Conservation (phyloP, 1,284 basidiomycete species). For the Ustilago bromivora region DNA sequence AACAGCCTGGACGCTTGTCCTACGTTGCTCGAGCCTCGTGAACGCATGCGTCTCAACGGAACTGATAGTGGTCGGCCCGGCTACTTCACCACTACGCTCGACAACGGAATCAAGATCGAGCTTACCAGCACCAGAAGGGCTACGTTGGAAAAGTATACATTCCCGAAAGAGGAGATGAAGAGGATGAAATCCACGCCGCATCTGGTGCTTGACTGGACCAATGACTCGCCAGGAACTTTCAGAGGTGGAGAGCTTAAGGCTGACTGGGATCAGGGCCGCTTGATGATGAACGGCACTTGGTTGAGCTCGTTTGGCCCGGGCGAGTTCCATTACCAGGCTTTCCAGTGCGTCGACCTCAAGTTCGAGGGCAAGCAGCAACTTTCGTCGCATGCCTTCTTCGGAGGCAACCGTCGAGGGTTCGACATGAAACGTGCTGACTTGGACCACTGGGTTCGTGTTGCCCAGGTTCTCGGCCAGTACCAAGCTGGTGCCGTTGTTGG, state of each 20-base stretch:
- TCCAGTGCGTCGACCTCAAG: constrained; percentile 56
- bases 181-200: constrained; percentile 36
- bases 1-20: constrained; percentile 52
- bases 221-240: constrained; percentile 60
- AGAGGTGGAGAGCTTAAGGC: constrained; percentile 49
- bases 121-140: constrained; percentile 53
- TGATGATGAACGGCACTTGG: constrained; percentile 59
- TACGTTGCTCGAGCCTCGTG: constrained; percentile 55
- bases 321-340: constrained; percentile 49
- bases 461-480: constrained; percentile 48
- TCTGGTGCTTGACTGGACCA: constrained; percentile 62
- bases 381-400: constrained; percentile 53
- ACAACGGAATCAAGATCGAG: constrained; percentile 61
- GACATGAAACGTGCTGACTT: constrained; percentile 51
- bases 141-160: constrained; percentile 61
- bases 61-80: constrained; percentile 56
- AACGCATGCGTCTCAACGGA: constrained; percentile 37
- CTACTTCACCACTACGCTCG: constrained; percentile 59
- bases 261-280: constrained; percentile 41
- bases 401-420: constrained; percentile 53
- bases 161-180: constrained; percentile 36
- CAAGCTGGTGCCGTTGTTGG: constrained; percentile 58
- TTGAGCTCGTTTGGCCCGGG: constrained; percentile 51
- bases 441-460: constrained; percentile 41
- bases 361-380: constrained; percentile 52